Evolutionary conservation across 345 rosid species (phyloP), one percentile per base, ranked within the genome.

Genomic region (Litchi chinensis): DNA sequence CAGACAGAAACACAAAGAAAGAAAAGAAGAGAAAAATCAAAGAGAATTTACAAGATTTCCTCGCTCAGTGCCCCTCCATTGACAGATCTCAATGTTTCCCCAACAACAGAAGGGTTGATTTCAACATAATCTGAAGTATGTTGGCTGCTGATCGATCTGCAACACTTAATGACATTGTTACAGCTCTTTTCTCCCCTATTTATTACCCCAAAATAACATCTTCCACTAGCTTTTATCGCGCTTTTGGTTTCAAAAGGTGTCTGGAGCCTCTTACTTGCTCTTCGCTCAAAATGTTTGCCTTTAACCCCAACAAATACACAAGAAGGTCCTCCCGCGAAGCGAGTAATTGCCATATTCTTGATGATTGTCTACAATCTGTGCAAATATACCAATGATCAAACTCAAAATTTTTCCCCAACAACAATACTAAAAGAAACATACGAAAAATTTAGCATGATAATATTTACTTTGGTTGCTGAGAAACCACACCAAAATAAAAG

Each of bases 131-230:
- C 83, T 39, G 83, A 64, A 77, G 66, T 71, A 71, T 62, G 65
- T 39, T 76, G 77, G 75, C 62, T 54, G 70, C 65, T 63, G 65
- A 81, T 64, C 13, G 80, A 71, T 19, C 70, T 82, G 56, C 80
- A 72, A 76, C 87, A 79, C 57, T 70, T 83, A 37, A 77, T 65
- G 75, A 52, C 80, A 73, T 46, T 54, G 48, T 73, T 73, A 43
- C 48, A 63, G 21, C 76, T 77, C 65, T 10, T 37, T 37, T 68
- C 65, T 26, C 52, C 37, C 11, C 32, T 24, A n/a, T 64, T 77
- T 41, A 28, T 57, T 52, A 62, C 24, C 5, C 41, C 78, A 62
- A 74, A 65, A 40, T 19, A 65, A 64, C 16, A 9, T 32, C 16
- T 9, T 56, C 41, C 39, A 50, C 6, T 60, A 73, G 39, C 56